Evolutionary conservation across 176 grass and related monocot genomes (phyloP), one percentile per base, ranked within the genome.

Genomic region (Cenchrus purpureus): DNA sequence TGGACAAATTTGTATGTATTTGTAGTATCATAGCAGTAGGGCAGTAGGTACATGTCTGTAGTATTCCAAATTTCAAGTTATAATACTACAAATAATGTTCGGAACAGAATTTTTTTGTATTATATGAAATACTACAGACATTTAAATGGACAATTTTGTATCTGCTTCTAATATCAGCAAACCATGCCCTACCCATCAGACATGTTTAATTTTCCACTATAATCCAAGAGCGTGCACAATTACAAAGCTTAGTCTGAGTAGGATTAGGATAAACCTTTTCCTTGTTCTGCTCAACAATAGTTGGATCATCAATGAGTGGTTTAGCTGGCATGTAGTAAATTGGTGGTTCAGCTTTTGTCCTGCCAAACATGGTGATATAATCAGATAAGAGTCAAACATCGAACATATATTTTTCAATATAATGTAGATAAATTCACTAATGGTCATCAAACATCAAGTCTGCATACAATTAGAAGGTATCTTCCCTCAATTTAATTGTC

Each of bases 401-500:
- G 28, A 84, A 84, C 78, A 77, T 19, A 82, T 37, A 64, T 58
- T 83, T 86, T 46, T 83, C 50, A 57, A 53, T 49, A 76, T 25
- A 82, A 73, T 79, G n/a, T 37, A 74, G 76, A 79, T 45, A 82
- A 49, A 87, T 82, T 81, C 84, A 85, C 78, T 85, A 75, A 71
- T 67, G 57, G 66, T 79, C 79, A 90, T 85, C 84, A 82, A 95
- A 88, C 67, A 87, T 84, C 83, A 84, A 91, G 63, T 90, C 84
- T 86, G 78, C 88, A 85, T 83, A 92, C 86, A 92, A 90, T 82
- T 77, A 95, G 90, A 89, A 94, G 37, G 89, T 83, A 99, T 94
- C 97, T 99, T 91, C 92, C 91, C 88, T 87, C 82, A 92, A 99
- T 85, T 94, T 90, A 95, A 95, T 98, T 95, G 93, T 94, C 97